Evolutionary conservation across 2,329 filamentous ascomycete species (phyloP).

Genomic region (Xylariaceae sp.): DNA sequence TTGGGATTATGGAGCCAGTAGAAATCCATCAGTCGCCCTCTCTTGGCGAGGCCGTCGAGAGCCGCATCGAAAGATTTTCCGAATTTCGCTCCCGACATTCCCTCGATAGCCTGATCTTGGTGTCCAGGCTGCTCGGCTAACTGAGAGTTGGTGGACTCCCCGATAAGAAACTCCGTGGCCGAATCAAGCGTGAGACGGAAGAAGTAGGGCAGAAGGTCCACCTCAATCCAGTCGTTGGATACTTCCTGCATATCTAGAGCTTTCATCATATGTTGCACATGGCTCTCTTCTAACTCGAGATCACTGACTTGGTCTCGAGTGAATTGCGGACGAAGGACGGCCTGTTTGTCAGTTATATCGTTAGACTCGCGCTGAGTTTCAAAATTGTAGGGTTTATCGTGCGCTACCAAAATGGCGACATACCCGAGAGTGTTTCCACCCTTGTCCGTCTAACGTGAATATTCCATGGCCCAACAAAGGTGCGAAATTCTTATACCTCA

Average conservation of each 20-base stretch:
- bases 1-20: background rate
- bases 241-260: background rate
- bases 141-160: background rate
- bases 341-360: background rate
- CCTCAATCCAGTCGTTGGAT: background rate
- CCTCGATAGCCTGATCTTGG: background rate
- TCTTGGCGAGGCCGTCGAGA: background rate
- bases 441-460: slow-evolving; percentile 2
- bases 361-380: too few relatives aligned
- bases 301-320: background rate
- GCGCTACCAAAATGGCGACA: too few relatives aligned
- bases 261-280: background rate
- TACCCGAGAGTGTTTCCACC: slow-evolving; percentile 8
- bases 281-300: background rate
- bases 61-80: background rate
- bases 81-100: background rate
- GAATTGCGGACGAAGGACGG: background rate
- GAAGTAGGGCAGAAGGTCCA: background rate
- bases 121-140: background rate
- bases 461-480: background rate
- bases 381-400: too few relatives aligned
- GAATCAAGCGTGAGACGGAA: background rate
- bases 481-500: background rate
- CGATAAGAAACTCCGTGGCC: background rate
- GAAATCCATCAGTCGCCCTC: background rate